Conservation (phyloP, 176 grass and related monocot species). For the Thinopyrum elongatum region DNA sequence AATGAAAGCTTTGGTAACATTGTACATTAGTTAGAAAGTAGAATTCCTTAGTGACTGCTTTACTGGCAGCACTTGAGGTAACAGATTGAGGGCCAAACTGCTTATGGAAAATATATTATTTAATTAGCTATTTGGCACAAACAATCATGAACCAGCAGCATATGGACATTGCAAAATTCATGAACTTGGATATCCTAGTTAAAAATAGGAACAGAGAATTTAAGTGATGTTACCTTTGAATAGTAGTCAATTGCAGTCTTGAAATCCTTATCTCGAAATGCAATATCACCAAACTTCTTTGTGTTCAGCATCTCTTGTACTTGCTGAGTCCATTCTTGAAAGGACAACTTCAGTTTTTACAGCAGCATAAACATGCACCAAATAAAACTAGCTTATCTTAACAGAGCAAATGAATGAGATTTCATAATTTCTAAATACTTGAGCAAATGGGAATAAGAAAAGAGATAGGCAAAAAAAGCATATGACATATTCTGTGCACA, state of each 20-base stretch:
- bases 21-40: background rate
- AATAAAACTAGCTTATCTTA: conserved; percentile 43
- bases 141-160: background rate
- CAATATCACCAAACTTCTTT: conserved; percentile 99
- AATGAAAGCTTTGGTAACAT: background rate
- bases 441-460: background rate
- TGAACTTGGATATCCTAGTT: background rate
- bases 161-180: background rate
- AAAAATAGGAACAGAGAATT: background rate
- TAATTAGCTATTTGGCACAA: background rate
- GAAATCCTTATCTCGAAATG: conserved; percentile 99
- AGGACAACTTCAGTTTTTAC: conserved; percentile 80
- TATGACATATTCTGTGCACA: background rate
- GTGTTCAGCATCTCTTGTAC: conserved; percentile 99
- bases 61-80: background rate
- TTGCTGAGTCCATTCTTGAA: conserved; percentile 99
- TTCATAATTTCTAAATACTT: conserved; percentile 18
- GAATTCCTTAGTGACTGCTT: background rate
- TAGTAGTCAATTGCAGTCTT: conserved; percentile 98
- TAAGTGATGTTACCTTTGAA: conserved; percentile 66
- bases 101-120: background rate
- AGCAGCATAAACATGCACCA: conserved; percentile 43
- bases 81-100: background rate
- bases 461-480: background rate
- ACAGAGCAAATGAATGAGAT: conserved; percentile 19